Conservation (phyloP, 495 filamentous ascomycete species). For the Niebla homalea region DNA sequence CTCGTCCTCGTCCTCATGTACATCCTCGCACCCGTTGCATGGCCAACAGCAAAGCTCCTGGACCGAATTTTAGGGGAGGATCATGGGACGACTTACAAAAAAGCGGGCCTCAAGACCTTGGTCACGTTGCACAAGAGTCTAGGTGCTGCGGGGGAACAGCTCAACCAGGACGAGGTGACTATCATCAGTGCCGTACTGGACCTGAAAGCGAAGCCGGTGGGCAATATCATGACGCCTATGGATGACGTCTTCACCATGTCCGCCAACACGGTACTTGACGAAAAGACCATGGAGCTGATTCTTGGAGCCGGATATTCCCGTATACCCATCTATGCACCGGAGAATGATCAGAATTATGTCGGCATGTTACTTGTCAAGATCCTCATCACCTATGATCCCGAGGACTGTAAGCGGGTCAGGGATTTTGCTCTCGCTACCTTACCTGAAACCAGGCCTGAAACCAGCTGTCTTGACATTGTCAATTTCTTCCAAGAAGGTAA, state of each 20-base stretch:
- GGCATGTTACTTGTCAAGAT: slow-evolving; percentile 98
- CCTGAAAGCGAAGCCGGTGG: slow-evolving; percentile 89
- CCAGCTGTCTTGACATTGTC: slow-evolving; percentile 92
- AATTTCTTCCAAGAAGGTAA: slow-evolving; percentile 99
- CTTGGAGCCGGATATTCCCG: slow-evolving; percentile 87
- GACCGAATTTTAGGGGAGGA: slow-evolving; percentile 82
- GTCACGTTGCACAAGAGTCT: slow-evolving; percentile 88
- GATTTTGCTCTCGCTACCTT: slow-evolving; percentile 89
- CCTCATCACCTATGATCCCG: slow-evolving; percentile 94
- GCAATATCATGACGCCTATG: slow-evolving; percentile 96
- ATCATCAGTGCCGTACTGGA: slow-evolving; percentile 96
- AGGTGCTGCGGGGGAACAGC: slow-evolving; percentile 70
- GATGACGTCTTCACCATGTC: slow-evolving; percentile 92
- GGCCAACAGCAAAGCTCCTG: slow-evolving; percentile 80
- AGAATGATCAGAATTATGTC: slow-evolving; percentile 75
- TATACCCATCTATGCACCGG: slow-evolving; percentile 82
- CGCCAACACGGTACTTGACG: slow-evolving; percentile 79
- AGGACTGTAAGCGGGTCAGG: slow-evolving; percentile 69
- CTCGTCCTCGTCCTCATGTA: slow-evolving; percentile 86
- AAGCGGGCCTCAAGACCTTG: slow-evolving; percentile 78
- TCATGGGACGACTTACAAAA: slow-evolving; percentile 91
- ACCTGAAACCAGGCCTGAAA: slow-evolving; percentile 87
- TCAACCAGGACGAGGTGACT: slow-evolving; percentile 95
- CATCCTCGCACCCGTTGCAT: slow-evolving; percentile 71
- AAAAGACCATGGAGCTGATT: slow-evolving; percentile 83